A percentile compares a stretch with the other conserved stretches of the same genome.
Evolutionary conservation across 1,284 basidiomycete genomes (phyloP).

Genomic region (Blastosporella zonata): DNA sequence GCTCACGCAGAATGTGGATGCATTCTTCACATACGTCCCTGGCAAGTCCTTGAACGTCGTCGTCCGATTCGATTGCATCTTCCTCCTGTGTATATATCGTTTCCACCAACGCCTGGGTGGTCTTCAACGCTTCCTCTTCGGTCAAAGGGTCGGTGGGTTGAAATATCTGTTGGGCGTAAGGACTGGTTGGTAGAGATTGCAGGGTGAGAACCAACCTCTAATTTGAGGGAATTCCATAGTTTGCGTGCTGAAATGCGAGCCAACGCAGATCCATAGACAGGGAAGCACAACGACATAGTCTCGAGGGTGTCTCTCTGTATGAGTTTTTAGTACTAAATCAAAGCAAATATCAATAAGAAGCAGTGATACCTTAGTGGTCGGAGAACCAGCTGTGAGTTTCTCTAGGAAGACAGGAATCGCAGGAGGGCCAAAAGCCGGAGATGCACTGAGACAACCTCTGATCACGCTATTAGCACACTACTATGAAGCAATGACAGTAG

Average conservation of each 20-base stretch:
- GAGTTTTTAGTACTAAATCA: background rate
- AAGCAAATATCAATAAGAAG: background rate
- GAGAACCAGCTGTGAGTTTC: conserved; percentile 85
- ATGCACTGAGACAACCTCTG: conserved; percentile 69
- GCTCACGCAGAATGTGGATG: conserved; percentile 75
- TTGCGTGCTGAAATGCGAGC: conserved; percentile 66
- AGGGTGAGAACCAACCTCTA: conserved; percentile 63
- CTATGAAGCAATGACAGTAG: background rate
- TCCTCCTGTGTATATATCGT: conserved; percentile 60
- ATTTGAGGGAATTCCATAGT: conserved; percentile 84
- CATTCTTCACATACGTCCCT: conserved; percentile 79
- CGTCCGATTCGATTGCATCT: conserved; percentile 30
- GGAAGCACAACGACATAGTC: conserved; percentile 73
- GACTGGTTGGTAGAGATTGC: conserved; percentile 1
- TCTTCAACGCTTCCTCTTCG: conserved; percentile 69
- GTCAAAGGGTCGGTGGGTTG: conserved; percentile 81
- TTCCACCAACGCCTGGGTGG: conserved; percentile 67
- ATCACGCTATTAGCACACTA: conserved; percentile 1
- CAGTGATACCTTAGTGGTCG: conserved; percentile 72
- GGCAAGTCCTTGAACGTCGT: conserved; percentile 58
- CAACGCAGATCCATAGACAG: conserved; percentile 72
- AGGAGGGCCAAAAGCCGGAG: conserved; percentile 79
- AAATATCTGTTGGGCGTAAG: conserved; percentile 61
- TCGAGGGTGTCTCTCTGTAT: conserved; percentile 77
- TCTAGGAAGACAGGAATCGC: conserved; percentile 91